Conservation (phyloP, 306 rosid genomes). For the Astragalus glycyphyllos region DNA sequence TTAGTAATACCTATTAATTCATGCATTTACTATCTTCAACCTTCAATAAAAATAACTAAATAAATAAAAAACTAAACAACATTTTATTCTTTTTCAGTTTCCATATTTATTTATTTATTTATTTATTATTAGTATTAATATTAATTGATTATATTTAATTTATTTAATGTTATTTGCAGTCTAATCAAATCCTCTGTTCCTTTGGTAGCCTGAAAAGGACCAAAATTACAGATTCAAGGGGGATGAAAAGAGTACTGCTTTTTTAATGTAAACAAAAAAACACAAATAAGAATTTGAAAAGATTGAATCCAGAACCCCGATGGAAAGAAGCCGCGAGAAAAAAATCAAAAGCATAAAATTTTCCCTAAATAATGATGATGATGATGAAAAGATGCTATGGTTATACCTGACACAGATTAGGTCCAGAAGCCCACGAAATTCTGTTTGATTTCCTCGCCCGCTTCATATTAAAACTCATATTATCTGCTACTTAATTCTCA, state of each 20-base stretch:
- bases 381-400: constrained; percentile 40
- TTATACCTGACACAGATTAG: constrained; percentile 84
- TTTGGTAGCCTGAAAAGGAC: constrained; percentile 5
- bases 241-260: background rate
- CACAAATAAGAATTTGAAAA: background rate
- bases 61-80: background rate
- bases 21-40: background rate
- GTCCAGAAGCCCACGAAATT: constrained; percentile 77
- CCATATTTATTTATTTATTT: background rate
- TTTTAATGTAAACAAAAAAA: background rate
- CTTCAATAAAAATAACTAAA: background rate
- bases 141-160: background rate
- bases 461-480: constrained; percentile 73
- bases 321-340: background rate
- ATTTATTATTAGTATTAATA: no score
- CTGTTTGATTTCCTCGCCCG: constrained; percentile 66
- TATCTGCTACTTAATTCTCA: constrained; percentile 29
- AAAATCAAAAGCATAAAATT: background rate
- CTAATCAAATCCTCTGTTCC: background rate
- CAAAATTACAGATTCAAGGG: background rate
- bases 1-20: background rate
- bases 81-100: background rate
- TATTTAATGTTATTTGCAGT: background rate
- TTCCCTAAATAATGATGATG: constrained; percentile 11
- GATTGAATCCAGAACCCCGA: constrained; percentile 7